Evolutionary conservation across 1,284 basidiomycete species (phyloP).

Genomic region (Papiliotrema flavescens): DNA sequence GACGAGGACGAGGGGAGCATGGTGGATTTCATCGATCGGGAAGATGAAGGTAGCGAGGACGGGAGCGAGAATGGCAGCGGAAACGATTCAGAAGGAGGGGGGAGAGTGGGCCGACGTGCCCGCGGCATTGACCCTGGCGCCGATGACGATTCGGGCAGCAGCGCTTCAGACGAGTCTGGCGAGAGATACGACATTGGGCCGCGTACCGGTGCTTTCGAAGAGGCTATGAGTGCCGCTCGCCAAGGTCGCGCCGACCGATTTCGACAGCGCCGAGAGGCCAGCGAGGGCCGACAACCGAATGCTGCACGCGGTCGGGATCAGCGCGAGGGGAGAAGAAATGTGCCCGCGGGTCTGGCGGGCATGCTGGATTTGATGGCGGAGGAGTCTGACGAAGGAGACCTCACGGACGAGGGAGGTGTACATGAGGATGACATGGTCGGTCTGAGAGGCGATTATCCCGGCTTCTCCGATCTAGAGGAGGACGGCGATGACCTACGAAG

Average conservation of each 20-base stretch:
- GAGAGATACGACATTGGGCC: no score
- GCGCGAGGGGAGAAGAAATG: neutral
- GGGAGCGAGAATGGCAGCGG: neutral
- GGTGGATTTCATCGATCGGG: neutral
- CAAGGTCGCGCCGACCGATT: neutral
- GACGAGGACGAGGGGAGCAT: conserved; percentile 3
- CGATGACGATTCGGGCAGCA: no score
- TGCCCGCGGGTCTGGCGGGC: neutral
- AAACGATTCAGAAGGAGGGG: neutral
- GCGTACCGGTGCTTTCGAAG: neutral
- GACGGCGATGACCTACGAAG: no score
- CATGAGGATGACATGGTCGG: neutral
- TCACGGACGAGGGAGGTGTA: neutral
- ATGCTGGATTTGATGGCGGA: conserved; percentile 3
- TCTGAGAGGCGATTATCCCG: conserved; percentile 5
- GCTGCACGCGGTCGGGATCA: neutral
- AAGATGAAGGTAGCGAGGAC: neutral
- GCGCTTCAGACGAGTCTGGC: no score
- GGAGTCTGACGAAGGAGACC: conserved; percentile 7
- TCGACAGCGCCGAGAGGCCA: neutral
- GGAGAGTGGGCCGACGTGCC: neutral
- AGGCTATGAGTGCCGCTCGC: neutral
- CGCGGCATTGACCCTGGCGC: neutral
- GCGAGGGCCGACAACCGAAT: neutral
- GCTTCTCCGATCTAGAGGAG: neutral